Evolutionary conservation across 2,329 filamentous ascomycete genomes (phyloP), one percentile per base, ranked within the genome.

Genomic region (Podosphaera xanthii): DNA sequence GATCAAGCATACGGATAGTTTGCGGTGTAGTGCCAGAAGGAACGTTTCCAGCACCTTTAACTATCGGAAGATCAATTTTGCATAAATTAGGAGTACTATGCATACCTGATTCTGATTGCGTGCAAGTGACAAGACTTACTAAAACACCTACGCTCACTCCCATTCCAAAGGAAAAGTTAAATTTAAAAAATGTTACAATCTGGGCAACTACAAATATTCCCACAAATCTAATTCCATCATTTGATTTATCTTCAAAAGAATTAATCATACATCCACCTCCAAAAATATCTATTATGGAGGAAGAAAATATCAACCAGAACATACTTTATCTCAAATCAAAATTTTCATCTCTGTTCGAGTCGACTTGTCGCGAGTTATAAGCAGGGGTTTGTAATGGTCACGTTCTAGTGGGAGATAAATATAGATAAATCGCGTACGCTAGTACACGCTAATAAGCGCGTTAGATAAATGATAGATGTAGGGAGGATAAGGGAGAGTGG

Each of bases 41-140:
- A 31, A 57, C 10, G 38, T 57, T 57, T 57, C 40, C 55, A 22
- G 40, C 55, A 40, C 40, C 55, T 57, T 22, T 57, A 48, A 57
- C 55, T 14, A 48, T 48, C n/a, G 40, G 55, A 57, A 46, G 40
- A 46, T 57, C 22, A 30, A 36, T 48, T 57, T 35, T 57, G 10
- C 40, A 57, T 35, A 38, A 48, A n/a, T 48, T 57, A 48, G 55
- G 55, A 35, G 40, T 35, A n/a, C 42, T 57, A 34, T 57, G 5
- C 42, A n/a, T 57, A 31, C 56, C 56, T 5, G 6, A 49, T 36
- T 58, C 56, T 36, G 42, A 58, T 49, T 44, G 10, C 6, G 40
- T 58, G 22, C 40, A 58, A 30, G 12, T 58, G 14, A 57, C 56
- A 7, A 58, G 46, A 30, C 22, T 57, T n/a, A 48, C 30, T n/a